phyloP scores from a whole-genome alignment of 306 rosid genomes.

The Calophaca sinica region DNA sequence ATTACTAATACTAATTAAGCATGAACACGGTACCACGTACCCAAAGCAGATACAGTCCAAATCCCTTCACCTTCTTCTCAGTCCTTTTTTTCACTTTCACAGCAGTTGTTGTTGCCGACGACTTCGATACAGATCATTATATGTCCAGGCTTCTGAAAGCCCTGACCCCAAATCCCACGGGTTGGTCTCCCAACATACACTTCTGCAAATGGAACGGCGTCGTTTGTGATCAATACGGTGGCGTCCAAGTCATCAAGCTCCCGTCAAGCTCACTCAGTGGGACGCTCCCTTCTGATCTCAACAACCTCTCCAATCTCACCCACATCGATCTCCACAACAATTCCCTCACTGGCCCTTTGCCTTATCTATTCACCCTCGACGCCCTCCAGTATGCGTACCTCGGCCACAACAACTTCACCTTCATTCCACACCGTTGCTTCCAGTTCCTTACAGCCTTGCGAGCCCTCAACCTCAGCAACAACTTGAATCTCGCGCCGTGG shows the following conservation, averaged over 20 bases:
- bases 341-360: not conserved
- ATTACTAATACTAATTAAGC: too few relatives aligned
- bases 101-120: not conserved
- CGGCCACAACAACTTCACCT: slow-evolving; percentile 72
- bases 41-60: too few relatives aligned
- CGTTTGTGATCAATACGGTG: not conserved
- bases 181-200: not conserved
- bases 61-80: too few relatives aligned
- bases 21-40: too few relatives aligned
- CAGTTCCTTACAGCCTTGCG: slow-evolving; percentile 42
- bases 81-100: not conserved
- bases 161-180: not conserved
- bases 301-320: not conserved
- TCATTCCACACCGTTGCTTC: slow-evolving; percentile 3
- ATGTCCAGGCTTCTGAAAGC: not conserved
- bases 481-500: slow-evolving; percentile 45
- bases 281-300: not conserved
- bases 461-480: slow-evolving; percentile 55
- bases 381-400: slow-evolving; percentile 51
- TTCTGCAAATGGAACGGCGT: not conserved
- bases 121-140: not conserved
- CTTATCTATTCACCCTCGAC: slow-evolving; percentile 35
- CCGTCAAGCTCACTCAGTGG: not conserved
- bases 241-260: not conserved
- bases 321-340: not conserved